Evolutionary conservation across 2,329 filamentous ascomycete genomes (phyloP).

Genomic region (Pseudogymnoascus sp.): DNA sequence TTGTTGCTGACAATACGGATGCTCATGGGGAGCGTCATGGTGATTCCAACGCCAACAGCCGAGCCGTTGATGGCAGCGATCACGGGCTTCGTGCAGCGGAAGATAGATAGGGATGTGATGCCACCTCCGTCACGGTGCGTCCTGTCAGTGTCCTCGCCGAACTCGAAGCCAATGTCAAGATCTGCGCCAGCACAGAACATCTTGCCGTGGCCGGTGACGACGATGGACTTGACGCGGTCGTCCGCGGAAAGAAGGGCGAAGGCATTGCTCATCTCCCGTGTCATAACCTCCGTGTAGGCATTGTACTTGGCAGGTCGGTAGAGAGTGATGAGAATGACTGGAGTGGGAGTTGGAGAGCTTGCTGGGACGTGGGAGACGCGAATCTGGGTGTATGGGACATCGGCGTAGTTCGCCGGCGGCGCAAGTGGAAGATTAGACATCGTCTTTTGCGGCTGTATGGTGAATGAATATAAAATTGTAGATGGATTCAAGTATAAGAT

Average conservation of each 20-base stretch:
- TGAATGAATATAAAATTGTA: background rate
- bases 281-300: constrained; percentile 58
- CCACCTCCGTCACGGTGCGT: constrained; percentile 42
- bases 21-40: constrained; percentile 47
- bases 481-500: background rate
- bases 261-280: constrained; percentile 47
- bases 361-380: constrained; percentile 39
- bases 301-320: constrained; percentile 59
- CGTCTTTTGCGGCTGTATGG: background rate
- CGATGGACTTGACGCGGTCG: constrained; percentile 43
- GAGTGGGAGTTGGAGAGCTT: constrained; percentile 44
- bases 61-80: constrained; percentile 48
- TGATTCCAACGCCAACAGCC: constrained; percentile 51
- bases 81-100: constrained; percentile 47
- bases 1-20: constrained; percentile 41
- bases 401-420: constrained; percentile 31
- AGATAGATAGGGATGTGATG: constrained; percentile 42
- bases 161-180: constrained; percentile 31
- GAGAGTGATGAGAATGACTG: constrained; percentile 52
- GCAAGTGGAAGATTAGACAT: constrained; percentile 5
- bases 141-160: constrained; percentile 18
- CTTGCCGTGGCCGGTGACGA: constrained; percentile 42
- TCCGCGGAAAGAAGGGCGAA: constrained; percentile 42
- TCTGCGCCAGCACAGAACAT: constrained; percentile 52
- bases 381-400: constrained; percentile 34